Base-by-base conservation (phyloP, 2,329 filamentous ascomycete species). In the Hypocreales sp. region DNA sequence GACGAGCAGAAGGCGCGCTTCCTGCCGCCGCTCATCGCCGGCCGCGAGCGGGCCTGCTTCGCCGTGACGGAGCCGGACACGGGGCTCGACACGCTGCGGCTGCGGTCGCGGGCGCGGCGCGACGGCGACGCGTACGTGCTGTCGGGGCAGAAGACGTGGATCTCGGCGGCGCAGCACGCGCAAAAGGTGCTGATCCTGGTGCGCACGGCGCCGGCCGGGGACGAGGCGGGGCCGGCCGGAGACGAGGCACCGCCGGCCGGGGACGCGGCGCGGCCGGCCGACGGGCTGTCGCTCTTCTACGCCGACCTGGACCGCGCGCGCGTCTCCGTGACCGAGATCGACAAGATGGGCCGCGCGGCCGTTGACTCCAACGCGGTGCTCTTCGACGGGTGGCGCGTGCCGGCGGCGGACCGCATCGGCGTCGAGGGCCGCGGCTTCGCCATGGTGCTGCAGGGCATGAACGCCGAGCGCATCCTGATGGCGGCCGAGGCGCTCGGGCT, bases 311-410 rank as follows among this genome's bases (percentile, higher is more conserved):
- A 87, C 45, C 63, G 62, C 13, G 64, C 73, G 0, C 63, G 64
- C 0, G 55, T 87, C 1, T 67, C 77, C 7, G 56, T 90, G 42
- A 69, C 68, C 23, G 70, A 58, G 43, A 92, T 92, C 39, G 73
- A 70, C 51, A 92, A 92, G 48, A 90, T 92, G 80, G 83, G 83
- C 7, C 78, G 80, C 0, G 60, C 79, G 10, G 79, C 80, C 0
- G 72, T 92, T 1, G 81, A 90, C 41, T 79, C 81, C 1, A 92
- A 92, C 38, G 79, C 90, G 44, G 76, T 92, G 2, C 92, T 92
- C 50, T 90, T 92, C 45, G 79, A 90, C 47, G 68, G 75, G 37
- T 92, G 86, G 47, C 47, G 51, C 4, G 68, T 90, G 10, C 69
- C 75, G 0, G 61, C 62, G 0, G 59, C 70, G 22, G 60, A 70